Percentiles rank a stretch among this genome's conserved stretches.
phyloP scores from a whole-genome alignment of 345 rosid species.

The Trapa incisa region DNA sequence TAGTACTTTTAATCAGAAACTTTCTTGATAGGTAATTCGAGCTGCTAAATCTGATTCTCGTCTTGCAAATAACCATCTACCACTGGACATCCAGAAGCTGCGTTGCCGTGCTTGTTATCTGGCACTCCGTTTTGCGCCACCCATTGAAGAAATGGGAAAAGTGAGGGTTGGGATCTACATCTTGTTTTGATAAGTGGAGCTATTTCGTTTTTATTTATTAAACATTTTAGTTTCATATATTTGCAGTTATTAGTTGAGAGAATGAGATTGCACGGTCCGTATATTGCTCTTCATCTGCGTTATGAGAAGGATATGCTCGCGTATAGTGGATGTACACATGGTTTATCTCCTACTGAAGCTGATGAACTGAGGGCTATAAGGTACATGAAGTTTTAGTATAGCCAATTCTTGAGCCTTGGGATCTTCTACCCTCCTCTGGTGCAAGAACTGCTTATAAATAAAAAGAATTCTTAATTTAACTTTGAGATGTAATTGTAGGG shows the following conservation, averaged over 20 bases:
- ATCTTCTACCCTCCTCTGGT: background rate
- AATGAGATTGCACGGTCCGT: slow-evolving; percentile 14
- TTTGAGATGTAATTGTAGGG: slow-evolving; percentile 12
- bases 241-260: slow-evolving; percentile 14
- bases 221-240: background rate
- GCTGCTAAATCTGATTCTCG: slow-evolving; percentile 19
- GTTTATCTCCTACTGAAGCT: slow-evolving; percentile 14
- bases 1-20: background rate
- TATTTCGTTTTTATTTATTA: background rate
- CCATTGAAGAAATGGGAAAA: slow-evolving; percentile 14
- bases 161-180: background rate
- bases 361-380: slow-evolving; percentile 17
- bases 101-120: slow-evolving; percentile 19
- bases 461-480: slow-evolving; percentile 1
- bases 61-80: slow-evolving; percentile 20
- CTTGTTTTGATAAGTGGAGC: background rate
- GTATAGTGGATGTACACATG: slow-evolving; percentile 19
- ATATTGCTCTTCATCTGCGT: slow-evolving; percentile 23
- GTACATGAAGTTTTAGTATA: slow-evolving; percentile 1
- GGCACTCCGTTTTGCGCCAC: slow-evolving; percentile 16
- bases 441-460: background rate
- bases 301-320: slow-evolving; percentile 28
- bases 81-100: slow-evolving; percentile 21
- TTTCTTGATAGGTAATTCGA: slow-evolving; percentile 11
- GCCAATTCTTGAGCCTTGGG: background rate